Evolutionary conservation across 805 yeast species (phyloP), one percentile per base, ranked within the genome.

Genomic region (Cyberlindnera bimundalis): DNA sequence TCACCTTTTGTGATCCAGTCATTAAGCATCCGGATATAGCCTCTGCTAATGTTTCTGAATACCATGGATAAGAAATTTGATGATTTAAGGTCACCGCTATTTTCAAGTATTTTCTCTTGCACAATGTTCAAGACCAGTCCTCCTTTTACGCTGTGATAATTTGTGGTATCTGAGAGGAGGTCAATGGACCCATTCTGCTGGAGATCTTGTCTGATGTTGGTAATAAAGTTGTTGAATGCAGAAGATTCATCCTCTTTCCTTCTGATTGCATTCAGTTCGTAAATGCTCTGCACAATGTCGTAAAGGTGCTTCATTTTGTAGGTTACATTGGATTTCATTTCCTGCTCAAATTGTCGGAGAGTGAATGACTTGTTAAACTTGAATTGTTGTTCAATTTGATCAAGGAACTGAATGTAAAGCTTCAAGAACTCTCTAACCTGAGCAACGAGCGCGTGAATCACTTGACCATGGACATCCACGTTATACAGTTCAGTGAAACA

Each of bases 1-100:
- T 68, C 66, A 0, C 99, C 99, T 35, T 71, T 65, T 5, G 73
- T 70, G 14, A 91, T 68, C 99, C 99, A 93, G n/a, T 65, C 58
- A 50, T 84, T 80, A 9, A 93, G 66, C 79, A 84, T 83, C 2
- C 50, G 50, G 15, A 86, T 67, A 53, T 87, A 93, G 29, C 78
- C 77, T 24, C 47, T 53, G 28, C 95, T 78, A 1, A 88, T 75
- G 12, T 69, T 68, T 33, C 74, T 73, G 37, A 84, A 75, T 3
- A 91, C 52, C 4, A 55, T 52, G 1, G 64, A 56, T 30, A 87
- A 64, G 48, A 86, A 79, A 5, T 68, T 66, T 28, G 65, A 64
- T 0, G 84, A 74, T 2, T 62, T 63, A 0, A 70, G 56, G 55
- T 89, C 93, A 3, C 97, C 97, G 39, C 76, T 73, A 51, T 71